These are phyloP conservation scores for Geotrichum citri-aurantii DNA, from an alignment of 1,139 yeast genomes.

Conservation along the genomic window DNA sequence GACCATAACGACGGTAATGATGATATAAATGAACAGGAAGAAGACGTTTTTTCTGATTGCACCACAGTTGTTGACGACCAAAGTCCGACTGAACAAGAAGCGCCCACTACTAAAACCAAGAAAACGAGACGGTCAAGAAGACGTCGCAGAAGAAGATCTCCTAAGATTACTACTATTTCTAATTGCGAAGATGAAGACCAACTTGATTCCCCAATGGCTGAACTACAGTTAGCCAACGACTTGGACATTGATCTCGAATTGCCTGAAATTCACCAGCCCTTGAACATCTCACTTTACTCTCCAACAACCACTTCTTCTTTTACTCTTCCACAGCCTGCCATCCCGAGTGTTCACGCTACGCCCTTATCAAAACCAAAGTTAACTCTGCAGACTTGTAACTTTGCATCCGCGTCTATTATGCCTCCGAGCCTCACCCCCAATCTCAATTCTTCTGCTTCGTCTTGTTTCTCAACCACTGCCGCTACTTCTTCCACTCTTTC, in stretches of 20 bases:
- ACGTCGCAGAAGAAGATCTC: constrained; percentile 1
- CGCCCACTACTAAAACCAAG: not conserved
- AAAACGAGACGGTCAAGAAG: constrained; percentile 1
- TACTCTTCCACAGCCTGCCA: not conserved
- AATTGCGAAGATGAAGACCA: not conserved
- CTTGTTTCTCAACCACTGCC: not conserved
- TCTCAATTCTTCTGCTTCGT: not conserved
- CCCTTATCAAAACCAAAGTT: not conserved
- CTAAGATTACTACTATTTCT: not conserved
- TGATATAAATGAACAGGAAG: not conserved
- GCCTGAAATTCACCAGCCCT: not conserved
- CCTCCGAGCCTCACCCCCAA: not conserved
- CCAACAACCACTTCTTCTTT: not conserved
- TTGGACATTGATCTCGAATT: not conserved
- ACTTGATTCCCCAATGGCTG: not conserved
- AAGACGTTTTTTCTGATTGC: not conserved
- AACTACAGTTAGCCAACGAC: not conserved
- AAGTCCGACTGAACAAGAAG: not conserved
- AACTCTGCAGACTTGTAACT: not conserved
- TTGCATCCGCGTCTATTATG: not conserved
- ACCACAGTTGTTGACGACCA: not conserved
- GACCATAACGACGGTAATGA: not conserved
- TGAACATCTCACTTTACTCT: not conserved
- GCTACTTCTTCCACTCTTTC: not conserved
- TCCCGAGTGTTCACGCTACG: not conserved